Conservation (phyloP, 2,329 filamentous ascomycete species). For the Colletotrichum theobromicola region DNA sequence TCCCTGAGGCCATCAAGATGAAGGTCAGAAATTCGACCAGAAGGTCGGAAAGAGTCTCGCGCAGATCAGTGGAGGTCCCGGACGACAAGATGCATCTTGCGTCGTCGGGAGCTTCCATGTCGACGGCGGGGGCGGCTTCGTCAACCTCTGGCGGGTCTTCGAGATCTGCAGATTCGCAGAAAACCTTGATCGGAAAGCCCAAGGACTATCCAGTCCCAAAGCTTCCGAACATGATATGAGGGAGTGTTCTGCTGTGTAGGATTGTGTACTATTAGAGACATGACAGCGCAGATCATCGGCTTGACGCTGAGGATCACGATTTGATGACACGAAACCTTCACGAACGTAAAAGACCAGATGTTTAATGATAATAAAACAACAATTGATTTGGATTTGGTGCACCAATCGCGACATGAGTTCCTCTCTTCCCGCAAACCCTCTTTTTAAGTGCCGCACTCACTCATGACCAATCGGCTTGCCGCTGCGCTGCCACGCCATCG, state of each 20-base stretch:
- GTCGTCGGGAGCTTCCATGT: slow-evolving; percentile 5
- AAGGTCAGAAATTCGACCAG: background rate
- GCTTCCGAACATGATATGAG: background rate
- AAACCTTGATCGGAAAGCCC: background rate
- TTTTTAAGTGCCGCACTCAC: background rate
- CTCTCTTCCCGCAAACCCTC: background rate
- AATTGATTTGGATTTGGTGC: background rate
- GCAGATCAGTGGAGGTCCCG: background rate
- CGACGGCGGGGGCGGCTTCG: slow-evolving; percentile 4
- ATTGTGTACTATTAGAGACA: background rate
- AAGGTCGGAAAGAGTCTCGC: background rate
- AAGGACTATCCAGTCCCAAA: background rate
- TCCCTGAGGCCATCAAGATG: slow-evolving; percentile 11
- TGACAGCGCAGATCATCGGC: background rate
- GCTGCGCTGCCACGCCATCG: slow-evolving; percentile 10
- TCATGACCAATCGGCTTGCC: slow-evolving; percentile 16
- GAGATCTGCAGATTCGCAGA: slow-evolving; percentile 1
- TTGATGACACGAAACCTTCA: background rate
- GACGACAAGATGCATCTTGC: background rate
- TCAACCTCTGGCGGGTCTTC: background rate
- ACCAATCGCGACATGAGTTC: background rate
- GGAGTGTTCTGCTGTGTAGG: background rate
- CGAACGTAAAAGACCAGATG: background rate
- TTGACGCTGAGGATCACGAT: background rate
- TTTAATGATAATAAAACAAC: background rate